A percentile compares a stretch with the other conserved stretches of the same genome.
Evolutionary conservation across 1,284 basidiomycete species (phyloP).

Genomic region (Calocybe gambosa): DNA sequence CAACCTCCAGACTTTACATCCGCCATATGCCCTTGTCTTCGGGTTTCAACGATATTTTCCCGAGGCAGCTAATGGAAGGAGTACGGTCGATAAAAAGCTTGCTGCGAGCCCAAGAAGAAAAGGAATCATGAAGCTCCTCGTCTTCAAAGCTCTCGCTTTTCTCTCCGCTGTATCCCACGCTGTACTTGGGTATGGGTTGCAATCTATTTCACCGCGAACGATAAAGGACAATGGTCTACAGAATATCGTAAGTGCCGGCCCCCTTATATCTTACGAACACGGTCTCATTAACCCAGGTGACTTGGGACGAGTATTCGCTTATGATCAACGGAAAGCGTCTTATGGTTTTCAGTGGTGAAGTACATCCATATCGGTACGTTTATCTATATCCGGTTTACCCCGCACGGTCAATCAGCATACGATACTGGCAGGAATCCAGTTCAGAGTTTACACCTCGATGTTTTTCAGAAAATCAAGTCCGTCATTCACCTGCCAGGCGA

Average conservation of each 20-base stretch:
- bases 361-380: conserved; percentile 40
- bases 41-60: conserved; percentile 9
- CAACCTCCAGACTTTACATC: too few species aligned
- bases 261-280: not conserved
- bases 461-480: conserved; percentile 40
- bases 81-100: not conserved
- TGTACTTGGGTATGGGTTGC: conserved; percentile 8
- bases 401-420: not conserved
- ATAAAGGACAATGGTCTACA: conserved; percentile 19
- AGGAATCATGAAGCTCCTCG: conserved; percentile 12
- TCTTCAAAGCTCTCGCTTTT: conserved; percentile 11
- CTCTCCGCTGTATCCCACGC: conserved; percentile 7
- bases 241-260: conserved; percentile 19
- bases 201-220: conserved; percentile 12
- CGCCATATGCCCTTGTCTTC: not conserved
- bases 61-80: not conserved
- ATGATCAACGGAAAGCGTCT: conserved; percentile 41
- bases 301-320: conserved; percentile 45
- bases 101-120: conserved; percentile 4
- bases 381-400: not conserved
- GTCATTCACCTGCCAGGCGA: not conserved
- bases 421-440: conserved; percentile 34
- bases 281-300: conserved; percentile 20
- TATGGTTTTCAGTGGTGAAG: conserved; percentile 41
- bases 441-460: conserved; percentile 36